phyloP scores from a whole-genome alignment of 352 stramenopile genomes.

The Globisporangium carolinianum region DNA sequence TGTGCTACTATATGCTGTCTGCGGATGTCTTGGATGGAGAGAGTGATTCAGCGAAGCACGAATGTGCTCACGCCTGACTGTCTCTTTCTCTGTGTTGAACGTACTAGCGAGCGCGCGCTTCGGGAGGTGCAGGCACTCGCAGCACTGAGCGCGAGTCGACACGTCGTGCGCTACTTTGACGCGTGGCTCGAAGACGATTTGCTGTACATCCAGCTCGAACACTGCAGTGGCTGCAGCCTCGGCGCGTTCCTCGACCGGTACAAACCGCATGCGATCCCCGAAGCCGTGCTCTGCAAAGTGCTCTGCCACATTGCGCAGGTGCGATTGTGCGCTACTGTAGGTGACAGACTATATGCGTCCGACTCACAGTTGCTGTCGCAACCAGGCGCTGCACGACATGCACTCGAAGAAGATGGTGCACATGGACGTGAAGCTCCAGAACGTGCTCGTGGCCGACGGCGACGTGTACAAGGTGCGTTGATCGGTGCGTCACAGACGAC shows the following conservation, averaged over 20 bases:
- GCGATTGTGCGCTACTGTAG: constrained; percentile 1
- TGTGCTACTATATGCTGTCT: not conserved
- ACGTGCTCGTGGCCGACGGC: constrained; percentile 54
- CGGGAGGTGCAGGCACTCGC: constrained; percentile 79
- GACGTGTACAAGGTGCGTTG: constrained; percentile 65
- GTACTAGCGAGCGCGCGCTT: constrained; percentile 54
- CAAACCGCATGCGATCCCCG: constrained; percentile 57
- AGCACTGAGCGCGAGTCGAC: constrained; percentile 66
- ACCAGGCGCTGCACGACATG: constrained; percentile 68
- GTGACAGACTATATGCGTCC: too few relatives aligned
- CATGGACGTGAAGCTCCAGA: constrained; percentile 86
- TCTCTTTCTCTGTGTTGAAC: not conserved
- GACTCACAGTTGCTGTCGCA: too few relatives aligned
- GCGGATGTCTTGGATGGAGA: not conserved
- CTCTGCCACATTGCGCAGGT: constrained; percentile 73
- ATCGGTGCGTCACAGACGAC: too few relatives aligned
- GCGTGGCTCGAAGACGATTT: constrained; percentile 86
- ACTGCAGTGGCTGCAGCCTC: constrained; percentile 60
- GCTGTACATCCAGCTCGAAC: constrained; percentile 85
- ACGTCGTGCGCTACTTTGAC: constrained; percentile 84
- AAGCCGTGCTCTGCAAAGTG: constrained; percentile 66
- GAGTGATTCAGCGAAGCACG: too few relatives aligned
- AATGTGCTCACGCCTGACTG: too few relatives aligned
- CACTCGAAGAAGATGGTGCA: constrained; percentile 81
- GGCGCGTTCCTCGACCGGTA: constrained; percentile 54